Conservation (phyloP, 1,139 yeast species). For the Sugiyamaella sp. region DNA sequence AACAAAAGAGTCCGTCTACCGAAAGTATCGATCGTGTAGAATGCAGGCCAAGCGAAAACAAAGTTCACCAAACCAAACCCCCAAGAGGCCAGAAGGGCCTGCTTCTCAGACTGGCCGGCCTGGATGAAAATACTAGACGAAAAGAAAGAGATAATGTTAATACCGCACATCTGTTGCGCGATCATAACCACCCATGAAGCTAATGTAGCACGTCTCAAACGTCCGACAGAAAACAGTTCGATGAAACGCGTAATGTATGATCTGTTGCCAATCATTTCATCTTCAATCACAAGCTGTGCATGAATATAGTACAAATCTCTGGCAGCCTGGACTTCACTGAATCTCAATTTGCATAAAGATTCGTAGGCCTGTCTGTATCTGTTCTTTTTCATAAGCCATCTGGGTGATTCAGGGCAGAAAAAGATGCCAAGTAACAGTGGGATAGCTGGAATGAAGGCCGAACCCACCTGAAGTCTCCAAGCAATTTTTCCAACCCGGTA, state of each 20-base stretch:
- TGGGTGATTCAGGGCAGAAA: constrained; percentile 52
- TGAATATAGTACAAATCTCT: constrained; percentile 74
- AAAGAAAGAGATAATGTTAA: constrained; percentile 76
- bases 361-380: constrained; percentile 59
- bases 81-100: constrained; percentile 74
- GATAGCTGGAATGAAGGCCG: constrained; percentile 40
- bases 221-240: constrained; percentile 62
- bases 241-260: constrained; percentile 37
- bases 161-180: constrained; percentile 89
- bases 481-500: constrained; percentile 49
- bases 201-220: constrained; percentile 78
- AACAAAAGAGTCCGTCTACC: constrained; percentile 76
- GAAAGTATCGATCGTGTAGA: constrained; percentile 74
- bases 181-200: constrained; percentile 82
- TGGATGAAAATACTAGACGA: constrained; percentile 28
- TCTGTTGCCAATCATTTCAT: constrained; percentile 44
- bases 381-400: constrained; percentile 64
- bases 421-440: constrained; percentile 29
- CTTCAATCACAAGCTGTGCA: constrained; percentile 61
- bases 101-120: constrained; percentile 20
- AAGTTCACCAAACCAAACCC: constrained; percentile 85
- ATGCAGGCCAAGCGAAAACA: constrained; percentile 79
- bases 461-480: constrained; percentile 31
- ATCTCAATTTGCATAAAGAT: constrained; percentile 54
- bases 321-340: constrained; percentile 62